These are phyloP conservation scores for Lumnitzera racemosa DNA, from an alignment of 345 rosid species.

Conservation along the genomic window DNA sequence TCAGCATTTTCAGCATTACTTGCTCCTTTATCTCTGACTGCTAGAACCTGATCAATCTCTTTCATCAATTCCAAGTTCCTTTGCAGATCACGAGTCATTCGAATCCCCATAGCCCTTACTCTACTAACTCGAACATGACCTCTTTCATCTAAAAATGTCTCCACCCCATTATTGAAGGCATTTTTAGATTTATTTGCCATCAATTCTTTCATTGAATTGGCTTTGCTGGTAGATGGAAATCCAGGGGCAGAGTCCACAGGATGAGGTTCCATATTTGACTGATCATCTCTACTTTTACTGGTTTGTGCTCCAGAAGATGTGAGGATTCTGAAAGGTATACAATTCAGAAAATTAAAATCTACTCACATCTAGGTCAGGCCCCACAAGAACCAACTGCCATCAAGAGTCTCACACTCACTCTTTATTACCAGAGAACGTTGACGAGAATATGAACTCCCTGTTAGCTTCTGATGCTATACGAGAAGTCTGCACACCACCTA, in stretches of 20 bases:
- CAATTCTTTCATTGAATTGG: constrained; percentile 29
- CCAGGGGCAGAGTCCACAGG: constrained; percentile 23
- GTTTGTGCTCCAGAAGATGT: constrained; percentile 17
- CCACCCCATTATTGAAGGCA: constrained; percentile 51
- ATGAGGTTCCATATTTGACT: constrained; percentile 15
- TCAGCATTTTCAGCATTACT: constrained; percentile 12
- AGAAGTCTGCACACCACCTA: constrained; percentile 83
- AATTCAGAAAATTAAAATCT: constrained; percentile 2
- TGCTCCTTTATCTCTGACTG: constrained; percentile 12
- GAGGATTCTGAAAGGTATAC: constrained; percentile 43
- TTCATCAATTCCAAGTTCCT: constrained; percentile 91
- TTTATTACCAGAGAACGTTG: constrained; percentile 84
- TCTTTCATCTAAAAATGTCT: constrained; percentile 76
- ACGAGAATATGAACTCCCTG: constrained; percentile 87
- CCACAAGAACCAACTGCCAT: not conserved
- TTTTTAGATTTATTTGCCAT: constrained; percentile 26
- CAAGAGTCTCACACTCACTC: constrained; percentile 42
- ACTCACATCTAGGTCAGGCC: not conserved
- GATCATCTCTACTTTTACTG: constrained; percentile 33
- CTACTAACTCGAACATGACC: constrained; percentile 67
- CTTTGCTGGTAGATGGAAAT: constrained; percentile 22
- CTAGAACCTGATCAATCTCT: constrained; percentile 49
- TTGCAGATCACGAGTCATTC: constrained; percentile 92
- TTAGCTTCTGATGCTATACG: constrained; percentile 95
- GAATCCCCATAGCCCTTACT: constrained; percentile 85